Evolutionary conservation across 331 rosid species (phyloP).

Genomic region (Prunus yedoensis): DNA sequence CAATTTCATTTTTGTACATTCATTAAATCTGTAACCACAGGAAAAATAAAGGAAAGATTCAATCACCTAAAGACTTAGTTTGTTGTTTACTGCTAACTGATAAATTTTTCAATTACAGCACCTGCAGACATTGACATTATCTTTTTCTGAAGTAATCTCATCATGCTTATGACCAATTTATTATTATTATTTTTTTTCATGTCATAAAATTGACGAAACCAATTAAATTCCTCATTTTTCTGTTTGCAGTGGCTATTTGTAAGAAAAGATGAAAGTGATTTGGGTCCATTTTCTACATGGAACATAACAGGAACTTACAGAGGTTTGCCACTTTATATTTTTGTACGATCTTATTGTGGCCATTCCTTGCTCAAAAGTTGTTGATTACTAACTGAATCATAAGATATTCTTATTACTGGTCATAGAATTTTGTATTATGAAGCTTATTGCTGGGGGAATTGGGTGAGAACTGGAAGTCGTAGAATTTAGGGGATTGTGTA

Average conservation of each 20-base stretch:
- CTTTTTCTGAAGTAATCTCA: neutral
- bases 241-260: constrained; percentile 66
- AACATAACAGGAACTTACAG: constrained; percentile 93
- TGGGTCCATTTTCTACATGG: constrained; percentile 83
- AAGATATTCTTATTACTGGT: neutral
- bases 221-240: constrained; percentile 25
- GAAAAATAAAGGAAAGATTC: neutral
- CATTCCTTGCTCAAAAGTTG: neutral
- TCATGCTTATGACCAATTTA: constrained; percentile 6
- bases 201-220: constrained; percentile 29
- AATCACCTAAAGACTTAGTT: neutral
- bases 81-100: neutral
- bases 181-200: neutral
- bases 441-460: neutral
- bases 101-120: constrained; percentile 7
- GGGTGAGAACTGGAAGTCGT: neutral
- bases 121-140: neutral
- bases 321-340: constrained; percentile 51
- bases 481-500: neutral
- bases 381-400: neutral
- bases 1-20: too few species aligned
- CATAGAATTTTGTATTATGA: neutral
- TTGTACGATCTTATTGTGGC: neutral
- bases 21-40: too few species aligned
- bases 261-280: constrained; percentile 64